Evolutionary conservation across 2,329 filamentous ascomycete species (phyloP), one percentile per base, ranked within the genome.

Genomic region (Lasiodiplodia sp.): DNA sequence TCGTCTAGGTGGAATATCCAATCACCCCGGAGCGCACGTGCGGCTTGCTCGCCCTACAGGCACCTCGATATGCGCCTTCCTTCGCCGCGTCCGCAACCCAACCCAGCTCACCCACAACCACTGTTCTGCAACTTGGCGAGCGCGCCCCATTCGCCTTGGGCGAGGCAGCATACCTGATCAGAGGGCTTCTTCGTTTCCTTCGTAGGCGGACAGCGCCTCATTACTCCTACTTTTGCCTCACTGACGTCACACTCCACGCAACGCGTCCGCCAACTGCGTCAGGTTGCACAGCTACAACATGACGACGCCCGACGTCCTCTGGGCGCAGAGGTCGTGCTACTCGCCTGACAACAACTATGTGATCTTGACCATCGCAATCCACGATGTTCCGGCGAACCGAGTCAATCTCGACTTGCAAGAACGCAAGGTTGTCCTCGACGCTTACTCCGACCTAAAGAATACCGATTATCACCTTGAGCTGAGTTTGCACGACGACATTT

Each of bases 241-340:
- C 31, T 37, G 47, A 53, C 44, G 47, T 52, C 60, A 52, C 60
- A 25, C 14, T 12, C 18, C 25, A 7, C 21, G 8, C 44, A 6
- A 25, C 44, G 28, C 56, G 37, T 23, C 12, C 23, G 7, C 4
- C 38, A 8, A 11, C 52, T 16, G 12, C 38, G 38, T 47, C 38
- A 16, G 23, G 16, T 14, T 25, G 31, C 21, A 2, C 21, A 38
- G n/a, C 47, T 16, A 10, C 47, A 28, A n/a, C 7, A 53, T 64
- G 60, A 8, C 28, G 14, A 11, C n/a, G n/a, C 60, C 47, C 4
- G 47, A 25, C 2, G 47, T 64, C 11, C 25, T n/a, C 12, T 64
- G 60, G 60, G 47, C 60, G 5, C 60, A 64, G 47, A 23, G 28
- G 44, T 64, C 60, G 21, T 64, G 28, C 47, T n/a, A 52, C 47